A percentile compares a stretch with the other conserved stretches of the same genome.
Evolutionary conservation across 2,329 filamentous ascomycete genomes (phyloP).

Genomic region (Microdochium paspali): DNA sequence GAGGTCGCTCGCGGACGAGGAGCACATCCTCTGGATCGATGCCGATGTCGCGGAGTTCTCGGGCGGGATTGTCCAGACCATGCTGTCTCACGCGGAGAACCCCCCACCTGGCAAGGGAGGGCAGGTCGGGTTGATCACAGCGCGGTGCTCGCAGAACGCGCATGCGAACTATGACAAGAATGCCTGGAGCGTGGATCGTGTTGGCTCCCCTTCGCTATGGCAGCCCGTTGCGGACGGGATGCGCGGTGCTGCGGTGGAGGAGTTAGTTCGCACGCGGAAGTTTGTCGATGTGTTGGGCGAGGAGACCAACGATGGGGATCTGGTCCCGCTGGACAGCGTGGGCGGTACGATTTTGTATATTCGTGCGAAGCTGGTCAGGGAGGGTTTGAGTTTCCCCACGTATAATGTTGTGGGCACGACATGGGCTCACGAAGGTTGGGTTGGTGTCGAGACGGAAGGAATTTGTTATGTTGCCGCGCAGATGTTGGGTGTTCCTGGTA

Average conservation of each 20-base stretch:
- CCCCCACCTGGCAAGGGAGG: too few species aligned
- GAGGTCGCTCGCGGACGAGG: conserved; percentile 17
- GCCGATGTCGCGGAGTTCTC: conserved; percentile 24
- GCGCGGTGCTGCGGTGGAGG: conserved; percentile 8
- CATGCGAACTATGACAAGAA: conserved; percentile 25
- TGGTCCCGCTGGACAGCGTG: conserved; percentile 23
- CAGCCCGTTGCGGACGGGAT: conserved; percentile 11
- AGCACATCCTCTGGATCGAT: conserved; percentile 24
- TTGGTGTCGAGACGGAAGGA: conserved; percentile 25
- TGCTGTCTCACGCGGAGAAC: conserved; percentile 16
- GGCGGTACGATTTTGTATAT: conserved; percentile 25
- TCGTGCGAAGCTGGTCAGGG: conserved; percentile 17
- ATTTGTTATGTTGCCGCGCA: conserved; percentile 21
- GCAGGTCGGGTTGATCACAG: conserved; percentile 21
- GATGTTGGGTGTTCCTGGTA: conserved; percentile 12
- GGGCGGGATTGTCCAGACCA: conserved; percentile 17
- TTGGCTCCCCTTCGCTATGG: conserved; percentile 6
- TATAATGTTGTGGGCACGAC: conserved; percentile 22
- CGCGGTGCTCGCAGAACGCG: conserved; percentile 19
- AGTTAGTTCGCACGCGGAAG: conserved; percentile 8
- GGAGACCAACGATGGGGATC: conserved; percentile 16
- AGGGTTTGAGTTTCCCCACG: conserved; percentile 22
- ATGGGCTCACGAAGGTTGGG: conserved; percentile 22
- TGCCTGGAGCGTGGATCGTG: conserved; percentile 18
- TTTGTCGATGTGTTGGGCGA: conserved; percentile 8